These are phyloP conservation scores for Emergomyces orientalis DNA, from an alignment of 2,329 filamentous ascomycete genomes.

Conservation along the genomic window DNA sequence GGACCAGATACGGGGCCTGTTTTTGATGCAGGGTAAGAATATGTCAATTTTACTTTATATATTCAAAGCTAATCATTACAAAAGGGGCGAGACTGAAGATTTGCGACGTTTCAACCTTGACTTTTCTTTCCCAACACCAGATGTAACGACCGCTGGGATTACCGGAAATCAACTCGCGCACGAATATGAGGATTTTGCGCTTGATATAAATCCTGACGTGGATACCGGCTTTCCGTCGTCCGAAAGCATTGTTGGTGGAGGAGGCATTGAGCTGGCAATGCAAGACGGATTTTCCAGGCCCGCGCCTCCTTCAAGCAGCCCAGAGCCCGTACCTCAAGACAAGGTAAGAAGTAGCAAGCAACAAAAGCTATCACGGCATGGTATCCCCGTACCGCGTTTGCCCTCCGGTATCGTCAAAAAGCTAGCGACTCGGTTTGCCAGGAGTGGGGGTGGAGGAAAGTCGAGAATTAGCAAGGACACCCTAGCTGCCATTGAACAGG, in stretches of 20 bases:
- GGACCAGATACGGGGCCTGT: conserved; percentile 28
- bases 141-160: conserved; percentile 22
- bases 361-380: conserved; percentile 57
- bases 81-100: conserved; percentile 37
- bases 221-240: conserved; percentile 22
- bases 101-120: conserved; percentile 35
- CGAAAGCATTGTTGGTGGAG: conserved; percentile 22
- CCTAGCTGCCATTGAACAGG: conserved; percentile 64
- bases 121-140: conserved; percentile 34
- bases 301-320: conserved; percentile 27
- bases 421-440: conserved; percentile 55
- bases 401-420: conserved; percentile 64
- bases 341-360: conserved; percentile 33
- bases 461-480: conserved; percentile 64
- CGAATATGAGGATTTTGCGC: conserved; percentile 27
- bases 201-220: conserved; percentile 23
- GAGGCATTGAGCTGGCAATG: conserved; percentile 26
- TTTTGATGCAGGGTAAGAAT: conserved; percentile 31
- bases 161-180: conserved; percentile 27
- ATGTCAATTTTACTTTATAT: neutral
- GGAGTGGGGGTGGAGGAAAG: conserved; percentile 55
- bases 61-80: conserved; percentile 15
- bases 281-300: conserved; percentile 22
- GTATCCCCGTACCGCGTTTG: conserved; percentile 65
- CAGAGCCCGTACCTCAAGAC: conserved; percentile 28